Evolutionary conservation across 768 basidiomycete genomes (phyloP).

Genomic region (Agaricus bisporus): DNA sequence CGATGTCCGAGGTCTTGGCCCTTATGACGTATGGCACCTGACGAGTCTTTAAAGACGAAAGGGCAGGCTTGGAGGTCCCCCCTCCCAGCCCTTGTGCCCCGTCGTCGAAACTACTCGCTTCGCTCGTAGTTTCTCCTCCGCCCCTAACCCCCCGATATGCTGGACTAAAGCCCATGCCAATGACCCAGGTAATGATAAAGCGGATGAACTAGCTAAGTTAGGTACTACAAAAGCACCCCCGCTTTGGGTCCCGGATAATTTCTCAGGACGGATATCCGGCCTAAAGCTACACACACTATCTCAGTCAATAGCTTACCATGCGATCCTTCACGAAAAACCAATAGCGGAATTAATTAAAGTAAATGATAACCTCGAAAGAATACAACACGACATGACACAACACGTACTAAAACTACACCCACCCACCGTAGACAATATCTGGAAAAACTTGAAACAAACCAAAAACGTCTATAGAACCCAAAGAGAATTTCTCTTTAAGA

Average conservation of each 20-base stretch:
- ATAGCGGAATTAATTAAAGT: neutral
- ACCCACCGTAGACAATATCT: neutral
- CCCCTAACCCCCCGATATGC: no score
- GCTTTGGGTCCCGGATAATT: neutral
- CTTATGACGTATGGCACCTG: no score
- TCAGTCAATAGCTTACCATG: neutral
- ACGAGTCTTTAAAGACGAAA: no score
- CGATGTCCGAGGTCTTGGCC: no score
- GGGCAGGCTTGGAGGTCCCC: no score
- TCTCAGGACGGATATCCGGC: neutral
- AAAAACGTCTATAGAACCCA: neutral
- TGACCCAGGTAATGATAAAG: constrained; percentile 19
- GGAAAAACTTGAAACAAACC: neutral
- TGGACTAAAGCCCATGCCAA: neutral
- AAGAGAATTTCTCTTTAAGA: neutral
- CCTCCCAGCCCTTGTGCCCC: no score
- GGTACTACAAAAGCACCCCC: neutral
- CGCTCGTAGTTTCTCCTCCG: no score
- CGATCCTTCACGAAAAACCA: neutral
- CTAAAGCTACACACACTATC: neutral
- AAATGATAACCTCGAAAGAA: neutral
- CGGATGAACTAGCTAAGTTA: constrained; percentile 19
- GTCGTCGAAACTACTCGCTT: no score
- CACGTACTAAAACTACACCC: no score
- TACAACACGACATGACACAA: neutral